phyloP scores from a whole-genome alignment of 164 flowering plant genomes.

The Buxus sempervirens region DNA sequence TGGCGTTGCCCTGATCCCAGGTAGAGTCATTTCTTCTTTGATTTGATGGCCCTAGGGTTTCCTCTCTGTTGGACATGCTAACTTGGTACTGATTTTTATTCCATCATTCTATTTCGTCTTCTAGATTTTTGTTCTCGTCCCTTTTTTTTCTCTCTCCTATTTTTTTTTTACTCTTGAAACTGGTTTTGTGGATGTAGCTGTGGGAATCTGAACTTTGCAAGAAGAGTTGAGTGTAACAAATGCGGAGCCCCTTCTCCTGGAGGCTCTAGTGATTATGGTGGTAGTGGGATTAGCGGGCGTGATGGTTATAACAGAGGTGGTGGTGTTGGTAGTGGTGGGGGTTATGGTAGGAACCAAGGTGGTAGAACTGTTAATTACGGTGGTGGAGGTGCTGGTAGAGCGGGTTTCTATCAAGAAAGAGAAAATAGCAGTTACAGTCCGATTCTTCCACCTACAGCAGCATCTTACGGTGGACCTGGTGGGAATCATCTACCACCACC shows the following conservation, averaged over 20 bases:
- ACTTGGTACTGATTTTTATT: neutral
- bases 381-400: constrained; percentile 28
- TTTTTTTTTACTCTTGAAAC: too few species aligned
- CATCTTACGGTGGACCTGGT: constrained; percentile 54
- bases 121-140: too few species aligned
- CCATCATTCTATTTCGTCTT: too few species aligned
- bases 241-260: constrained; percentile 80
- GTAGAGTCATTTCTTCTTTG: constrained; percentile 21
- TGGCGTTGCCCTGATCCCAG: constrained; percentile 85
- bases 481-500: constrained; percentile 51
- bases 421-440: constrained; percentile 61
- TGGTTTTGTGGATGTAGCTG: constrained; percentile 54
- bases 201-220: constrained; percentile 92
- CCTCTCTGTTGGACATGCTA: neutral
- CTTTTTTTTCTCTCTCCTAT: neutral
- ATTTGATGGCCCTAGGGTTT: neutral
- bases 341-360: constrained; percentile 22
- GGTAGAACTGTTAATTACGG: constrained; percentile 35
- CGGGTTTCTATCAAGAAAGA: constrained; percentile 49
- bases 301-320: constrained; percentile 22
- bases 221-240: constrained; percentile 87
- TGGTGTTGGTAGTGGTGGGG: constrained; percentile 28
- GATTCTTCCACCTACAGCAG: constrained; percentile 41
- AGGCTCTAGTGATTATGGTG: constrained; percentile 37
- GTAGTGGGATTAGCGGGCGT: constrained; percentile 38